Evolutionary conservation across 345 rosid species (phyloP), one percentile per base, ranked within the genome.

Genomic region (Aquilaria sinensis): DNA sequence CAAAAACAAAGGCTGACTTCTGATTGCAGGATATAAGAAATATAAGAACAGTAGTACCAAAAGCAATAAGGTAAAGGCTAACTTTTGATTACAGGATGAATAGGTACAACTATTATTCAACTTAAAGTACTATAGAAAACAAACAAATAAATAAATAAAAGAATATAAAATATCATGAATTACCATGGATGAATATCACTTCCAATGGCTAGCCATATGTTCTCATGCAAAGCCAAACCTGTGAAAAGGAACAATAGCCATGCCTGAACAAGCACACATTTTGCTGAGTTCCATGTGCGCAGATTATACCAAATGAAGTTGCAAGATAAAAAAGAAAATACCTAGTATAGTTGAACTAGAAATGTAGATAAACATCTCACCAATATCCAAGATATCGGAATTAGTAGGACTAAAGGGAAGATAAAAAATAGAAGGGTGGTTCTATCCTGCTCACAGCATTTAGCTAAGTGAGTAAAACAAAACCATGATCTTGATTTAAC

Each of bases 131-230:
- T 16, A 16, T 16, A 16, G 23, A 13, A 48, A 29, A 37, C 15
- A 31, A 14, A 62, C 37, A 15, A 50, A 51, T 30, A 49, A 60
- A 58, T 54, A 10, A 12, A 49, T 58, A 5, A n/a, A 33, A 43
- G 2, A 16, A 16, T 16, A 16, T 16, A 16, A 33, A 30, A 9
- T 51, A 50, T 56, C 53, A 29, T 43, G 64, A 60, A 69, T 71
- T 83, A 95, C 99, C 97, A 95, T 57, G 97, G 76, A 72, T 97
- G 97, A 64, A 95, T 95, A 69, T 89, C 99, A 47, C 99, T 95
- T 69, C 99, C 99, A 74, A 91, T 95, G 51, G 86, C 96, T 81
- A 93, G 81, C 67, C 91, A 72, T 66, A 90, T 87, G 69, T 94
- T 94, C 72, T 94, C 99, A 43, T 97, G 84, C 83, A 94, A 72